A percentile compares a stretch with the other conserved stretches of the same genome.
Evolutionary conservation across 306 rosid species (phyloP).

Genomic region (Ceratonia siliqua): DNA sequence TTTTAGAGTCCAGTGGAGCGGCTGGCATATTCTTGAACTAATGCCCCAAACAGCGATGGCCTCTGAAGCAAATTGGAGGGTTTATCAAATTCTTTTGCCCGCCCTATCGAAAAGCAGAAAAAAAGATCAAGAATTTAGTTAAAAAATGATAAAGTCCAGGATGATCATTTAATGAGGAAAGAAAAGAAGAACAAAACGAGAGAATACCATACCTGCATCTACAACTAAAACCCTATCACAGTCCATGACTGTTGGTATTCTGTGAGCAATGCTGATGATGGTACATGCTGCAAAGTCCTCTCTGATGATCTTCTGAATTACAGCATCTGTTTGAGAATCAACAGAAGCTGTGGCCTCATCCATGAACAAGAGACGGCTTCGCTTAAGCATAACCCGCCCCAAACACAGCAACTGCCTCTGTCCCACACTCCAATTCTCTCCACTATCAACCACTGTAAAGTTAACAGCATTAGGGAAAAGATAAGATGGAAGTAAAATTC

Average conservation of each 20-base stretch:
- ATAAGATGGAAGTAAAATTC: neutral
- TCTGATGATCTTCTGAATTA: constrained; percentile 80
- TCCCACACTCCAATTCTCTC: constrained; percentile 99
- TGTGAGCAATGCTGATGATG: constrained; percentile 95
- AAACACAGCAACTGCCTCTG: constrained; percentile 93
- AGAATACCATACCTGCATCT: constrained; percentile 66
- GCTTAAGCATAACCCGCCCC: constrained; percentile 92
- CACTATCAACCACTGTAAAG: constrained; percentile 68
- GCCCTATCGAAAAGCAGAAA: constrained; percentile 45
- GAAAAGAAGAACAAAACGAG: neutral
- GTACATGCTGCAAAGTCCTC: constrained; percentile 88
- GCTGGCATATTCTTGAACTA: constrained; percentile 91
- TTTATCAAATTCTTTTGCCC: constrained; percentile 76
- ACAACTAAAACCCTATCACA: constrained; percentile 78
- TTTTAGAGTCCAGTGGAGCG: constrained; percentile 67
- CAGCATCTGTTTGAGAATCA: constrained; percentile 93
- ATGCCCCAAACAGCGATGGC: constrained; percentile 73
- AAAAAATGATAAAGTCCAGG: neutral
- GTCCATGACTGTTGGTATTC: constrained; percentile 98
- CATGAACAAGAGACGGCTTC: constrained; percentile 81
- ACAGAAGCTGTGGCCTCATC: constrained; percentile 98
- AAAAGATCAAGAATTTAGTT: neutral
- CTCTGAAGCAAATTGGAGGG: constrained; percentile 76
- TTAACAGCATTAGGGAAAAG: neutral
- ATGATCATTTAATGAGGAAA: neutral